A percentile compares a stretch with the other conserved stretches of the same genome.
Conservation (phyloP, 2,329 filamentous ascomycete genomes). For the Blastomyces parvus region DNA sequence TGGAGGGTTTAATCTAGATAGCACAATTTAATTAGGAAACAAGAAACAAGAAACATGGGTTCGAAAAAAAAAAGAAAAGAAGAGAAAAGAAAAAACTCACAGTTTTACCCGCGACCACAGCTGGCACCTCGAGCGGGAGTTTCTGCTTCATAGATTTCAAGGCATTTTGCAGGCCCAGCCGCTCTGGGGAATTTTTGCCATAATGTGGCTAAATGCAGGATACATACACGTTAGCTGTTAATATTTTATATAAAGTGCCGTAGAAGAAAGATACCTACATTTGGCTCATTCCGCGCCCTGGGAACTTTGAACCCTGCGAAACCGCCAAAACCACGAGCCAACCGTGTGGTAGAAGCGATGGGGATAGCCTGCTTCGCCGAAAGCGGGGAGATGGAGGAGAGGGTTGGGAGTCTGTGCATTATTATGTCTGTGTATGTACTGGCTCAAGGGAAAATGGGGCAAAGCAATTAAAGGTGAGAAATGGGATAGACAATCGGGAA, state of each 20-base stretch:
- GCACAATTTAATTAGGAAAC: not conserved
- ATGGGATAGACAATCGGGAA: not conserved
- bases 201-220: slow-evolving; percentile 10
- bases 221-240: not conserved
- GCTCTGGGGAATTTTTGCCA: slow-evolving; percentile 10
- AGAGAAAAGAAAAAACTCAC: not conserved
- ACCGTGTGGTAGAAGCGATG: not conserved
- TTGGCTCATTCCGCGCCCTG: slow-evolving; percentile 12
- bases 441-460: not conserved
- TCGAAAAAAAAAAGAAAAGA: too few species aligned
- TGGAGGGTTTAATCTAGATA: slow-evolving; percentile 3
- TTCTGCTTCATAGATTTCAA: slow-evolving; percentile 9
- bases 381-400: not conserved
- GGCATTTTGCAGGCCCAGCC: slow-evolving; percentile 9
- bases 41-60: too few species aligned
- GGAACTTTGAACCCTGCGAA: slow-evolving; percentile 12
- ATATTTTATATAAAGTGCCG: not conserved
- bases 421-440: not conserved
- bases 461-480: not conserved
- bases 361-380: not conserved
- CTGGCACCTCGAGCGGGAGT: slow-evolving; percentile 11
- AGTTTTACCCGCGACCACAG: slow-evolving; percentile 5
- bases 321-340: slow-evolving; percentile 1
- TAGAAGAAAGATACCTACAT: slow-evolving; percentile 4
- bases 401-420: not conserved